Base-by-base conservation (phyloP, 805 yeast genomes). In the Candida ulmi region DNA sequence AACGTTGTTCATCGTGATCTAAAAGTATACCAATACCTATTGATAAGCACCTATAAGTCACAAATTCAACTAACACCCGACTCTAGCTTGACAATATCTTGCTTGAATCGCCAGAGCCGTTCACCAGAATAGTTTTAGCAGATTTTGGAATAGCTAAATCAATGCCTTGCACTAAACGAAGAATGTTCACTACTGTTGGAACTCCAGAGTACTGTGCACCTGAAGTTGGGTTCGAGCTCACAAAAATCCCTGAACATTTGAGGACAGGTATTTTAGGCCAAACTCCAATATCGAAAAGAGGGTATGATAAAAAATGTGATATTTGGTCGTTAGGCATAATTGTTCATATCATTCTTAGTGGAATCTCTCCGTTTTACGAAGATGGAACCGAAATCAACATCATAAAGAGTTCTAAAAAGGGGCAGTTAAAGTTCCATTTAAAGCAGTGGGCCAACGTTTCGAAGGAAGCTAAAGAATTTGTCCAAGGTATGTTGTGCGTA, bases 131-230 rank as follows among this genome's bases (percentile, higher is more conserved):
- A 29, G 70, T 78, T 2, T 53, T 83, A 18, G 84, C 85, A 9
- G 91, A 83, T 59, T 83, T 83, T 60, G 90, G 90, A 0, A 71
- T 72, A 30, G 74, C 78, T 2, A 69, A 65, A 47, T 51, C 58
- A 13, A 47, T 48, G 12, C 42, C 50, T 8, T 37, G 52, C 1
- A 53, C 60, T 2, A 58, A 43, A 21, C 51, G 62, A 41, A 57
- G 78, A 39, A 68, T 74, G 66, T 65, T 62, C 30, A 71, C 81
- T 0, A 63, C 73, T 0, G 80, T 74, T 1, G 82, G 82, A 3
- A 81, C 88, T 0, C 78, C 82, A 1, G 88, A 81, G 52, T 81
- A 81, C 50, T 71, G 80, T 41, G 88, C 88, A 1, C 88, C 88
- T 0, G 88, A 81, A 49, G 77, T 81, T 11, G 77, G 80, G 1